Evolutionary conservation across 371 early-diverging fungal species (phyloP), one percentile per base, ranked within the genome.

Genomic region (Choanephora cucurbitarum): DNA sequence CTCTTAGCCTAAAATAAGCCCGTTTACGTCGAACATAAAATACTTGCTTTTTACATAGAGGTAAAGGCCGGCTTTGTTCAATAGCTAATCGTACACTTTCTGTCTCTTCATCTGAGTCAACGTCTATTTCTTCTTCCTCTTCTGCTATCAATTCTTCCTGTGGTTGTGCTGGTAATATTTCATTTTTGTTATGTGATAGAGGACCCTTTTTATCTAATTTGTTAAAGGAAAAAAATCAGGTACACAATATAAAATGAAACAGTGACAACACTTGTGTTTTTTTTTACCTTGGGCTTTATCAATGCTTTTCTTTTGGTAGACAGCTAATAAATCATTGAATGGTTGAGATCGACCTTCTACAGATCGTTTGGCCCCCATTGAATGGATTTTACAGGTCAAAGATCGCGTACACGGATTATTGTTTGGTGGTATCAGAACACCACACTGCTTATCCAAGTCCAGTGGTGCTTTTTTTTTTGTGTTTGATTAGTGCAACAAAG

Each of bases 391-490:
- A 68, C 93, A 92, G 24, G 92, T 92, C 19, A 92, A 72, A 43
- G 91, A 89, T 24, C 93, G 83, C 46, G 88, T 80, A 56, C 93
- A 92, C 0, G 87, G 86, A 23, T 69, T 54, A 32, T 76, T 79
- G 24, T 81, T 83, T 3, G 83, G 81, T 32, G 73, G 74, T 32
- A 67, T 58, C 23, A 89, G 62, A 7, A 92, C 91, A 47, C 93
- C 93, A 60, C 93, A 92, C 53, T 92, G 93, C 53, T 81, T 87
- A 66, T 92, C 93, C 58, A 92, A 66, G 61, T 92, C 93, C 65
- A 92, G 57, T 5, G 87, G 88, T 0, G 83, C 85, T 81, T 28
- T 28, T 34, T 28, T 32, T 32, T 33, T 37, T 4, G 10, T 28
- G 44, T 17, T 22, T 11, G 34, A 15, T 31, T 8, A 28, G n/a